Evolutionary conservation across 192 early-diverging fungal genomes (phyloP), one percentile per base, ranked within the genome.

Genomic region (Paraglomus brasilianum): DNA sequence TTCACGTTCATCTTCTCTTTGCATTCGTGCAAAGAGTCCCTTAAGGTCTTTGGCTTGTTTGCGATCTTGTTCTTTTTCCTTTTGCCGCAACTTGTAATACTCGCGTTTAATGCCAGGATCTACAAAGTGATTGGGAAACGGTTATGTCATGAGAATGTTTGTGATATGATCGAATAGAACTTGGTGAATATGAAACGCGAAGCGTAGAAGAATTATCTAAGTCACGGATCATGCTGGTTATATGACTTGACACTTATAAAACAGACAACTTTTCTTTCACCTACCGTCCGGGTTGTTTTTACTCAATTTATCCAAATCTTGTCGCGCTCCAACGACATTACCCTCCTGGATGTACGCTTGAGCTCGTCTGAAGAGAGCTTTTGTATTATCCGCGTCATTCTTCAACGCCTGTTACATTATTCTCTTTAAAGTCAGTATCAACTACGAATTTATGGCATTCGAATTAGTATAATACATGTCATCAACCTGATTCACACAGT

Each of bases 311-410:
- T 51, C 48, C 19, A 80, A 61, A 58, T 80, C 78, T 58, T 69
- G 70, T 42, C 74, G 69, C 9, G 78, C 78, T 13, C 75, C 75
- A 17, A 72, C 72, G 24, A 73, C 46, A 59, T 80, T 80, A 1
- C 78, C 78, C 6, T 80, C 78, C 3, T 9, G 47, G 21, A 76
- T 66, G 30, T 77, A 76, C n/a, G 78, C 78, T 56, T 80, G 78
- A 36, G 75, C 78, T 40, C 78, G 78, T 45, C 78, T 72, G 48
- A 77, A 80, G 51, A 74, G 73, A 36, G 78, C 78, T 59, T 80
- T 80, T 49, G 73, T 65, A 36, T 77, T 80, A 8, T 72, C 57
- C 13, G 78, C 75, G 49, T 80, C 78, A 21, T 72, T 48, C 58
- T 76, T 74, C 22, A 80, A 62, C 8, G 78, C 78, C 52, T 68